phyloP scores from a whole-genome alignment of 2,329 filamentous ascomycete genomes.

The Pseudogymnoascus sp. region DNA sequence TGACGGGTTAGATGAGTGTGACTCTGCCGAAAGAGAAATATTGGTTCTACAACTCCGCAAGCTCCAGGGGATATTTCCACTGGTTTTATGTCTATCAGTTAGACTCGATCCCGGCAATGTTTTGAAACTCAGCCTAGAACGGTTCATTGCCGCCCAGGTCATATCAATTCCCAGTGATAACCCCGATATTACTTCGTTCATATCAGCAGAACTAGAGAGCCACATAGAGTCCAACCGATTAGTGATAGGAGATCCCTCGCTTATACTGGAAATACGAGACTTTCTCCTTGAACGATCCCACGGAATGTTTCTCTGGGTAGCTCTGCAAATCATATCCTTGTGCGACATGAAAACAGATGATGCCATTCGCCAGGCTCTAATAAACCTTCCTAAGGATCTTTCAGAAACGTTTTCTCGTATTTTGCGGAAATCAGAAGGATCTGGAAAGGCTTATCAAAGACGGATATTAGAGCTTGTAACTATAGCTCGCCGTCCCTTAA shows the following conservation, averaged over 20 bases:
- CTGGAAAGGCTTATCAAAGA: constrained; percentile 21
- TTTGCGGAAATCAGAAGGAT: constrained; percentile 20
- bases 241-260: constrained; percentile 21
- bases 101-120: constrained; percentile 20
- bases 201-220: constrained; percentile 24
- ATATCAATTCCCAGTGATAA: constrained; percentile 24
- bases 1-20: constrained; percentile 32
- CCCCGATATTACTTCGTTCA: constrained; percentile 24
- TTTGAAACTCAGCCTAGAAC: constrained; percentile 13
- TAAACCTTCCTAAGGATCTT: constrained; percentile 28
- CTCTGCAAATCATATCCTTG: constrained; percentile 30
- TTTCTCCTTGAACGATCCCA: constrained; percentile 25
- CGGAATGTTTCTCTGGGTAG: constrained; percentile 36
- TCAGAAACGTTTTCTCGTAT: constrained; percentile 30
- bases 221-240: constrained; percentile 19
- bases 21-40: constrained; percentile 13
- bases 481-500: constrained; percentile 28
- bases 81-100: constrained; percentile 25
- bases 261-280: constrained; percentile 27
- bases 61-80: constrained; percentile 21
- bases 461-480: constrained; percentile 30
- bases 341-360: constrained; percentile 33
- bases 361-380: constrained; percentile 30
- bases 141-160: constrained; percentile 12
- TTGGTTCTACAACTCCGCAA: constrained; percentile 19